Conservation (phyloP, 805 yeast species). For the Yarrowia porcina region DNA sequence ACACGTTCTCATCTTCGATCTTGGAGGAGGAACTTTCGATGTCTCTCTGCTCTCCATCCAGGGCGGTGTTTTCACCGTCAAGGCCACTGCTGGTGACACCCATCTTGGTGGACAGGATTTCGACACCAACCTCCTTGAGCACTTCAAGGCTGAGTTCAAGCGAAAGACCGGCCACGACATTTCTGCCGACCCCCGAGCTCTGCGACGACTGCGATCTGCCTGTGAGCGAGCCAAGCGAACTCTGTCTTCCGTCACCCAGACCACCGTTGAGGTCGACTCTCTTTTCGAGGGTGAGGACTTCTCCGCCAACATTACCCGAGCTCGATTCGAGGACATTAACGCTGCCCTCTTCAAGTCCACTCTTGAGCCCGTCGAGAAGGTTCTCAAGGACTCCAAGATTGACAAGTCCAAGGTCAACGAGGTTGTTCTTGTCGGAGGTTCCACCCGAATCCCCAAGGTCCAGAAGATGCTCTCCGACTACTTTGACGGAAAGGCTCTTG, state of each 20-base stretch:
- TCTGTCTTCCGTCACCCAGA: conserved; percentile 91
- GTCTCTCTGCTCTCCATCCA: conserved; percentile 87
- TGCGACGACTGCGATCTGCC: conserved; percentile 97
- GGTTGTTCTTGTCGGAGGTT: conserved; percentile 97
- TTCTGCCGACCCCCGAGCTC: conserved; percentile 87
- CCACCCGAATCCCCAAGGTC: conserved; percentile 98
- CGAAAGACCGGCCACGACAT: conserved; percentile 92
- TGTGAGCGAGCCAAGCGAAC: conserved; percentile 99
- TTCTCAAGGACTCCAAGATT: conserved; percentile 85
- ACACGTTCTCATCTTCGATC: conserved; percentile 86
- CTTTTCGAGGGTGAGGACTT: conserved; percentile 94
- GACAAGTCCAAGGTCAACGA: conserved; percentile 84
- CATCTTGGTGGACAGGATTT: conserved; percentile 99
- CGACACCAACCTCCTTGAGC: conserved; percentile 91
- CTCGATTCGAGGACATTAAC: conserved; percentile 96
- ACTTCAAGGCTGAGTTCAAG: conserved; percentile 90
- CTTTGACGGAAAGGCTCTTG: conserved; percentile 95
- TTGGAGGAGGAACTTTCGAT: conserved; percentile 99
- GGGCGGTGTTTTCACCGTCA: conserved; percentile 95
- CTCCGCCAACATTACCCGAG: conserved; percentile 91
- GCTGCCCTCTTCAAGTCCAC: conserved; percentile 91
- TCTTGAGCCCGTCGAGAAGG: conserved; percentile 91
- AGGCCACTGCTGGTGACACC: conserved; percentile 99
- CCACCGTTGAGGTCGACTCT: conserved; percentile 95
- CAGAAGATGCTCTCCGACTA: conserved; percentile 90